Evolutionary conservation across 208 protist genomes (phyloP).

Genomic region (Wallacemonas sp.): DNA sequence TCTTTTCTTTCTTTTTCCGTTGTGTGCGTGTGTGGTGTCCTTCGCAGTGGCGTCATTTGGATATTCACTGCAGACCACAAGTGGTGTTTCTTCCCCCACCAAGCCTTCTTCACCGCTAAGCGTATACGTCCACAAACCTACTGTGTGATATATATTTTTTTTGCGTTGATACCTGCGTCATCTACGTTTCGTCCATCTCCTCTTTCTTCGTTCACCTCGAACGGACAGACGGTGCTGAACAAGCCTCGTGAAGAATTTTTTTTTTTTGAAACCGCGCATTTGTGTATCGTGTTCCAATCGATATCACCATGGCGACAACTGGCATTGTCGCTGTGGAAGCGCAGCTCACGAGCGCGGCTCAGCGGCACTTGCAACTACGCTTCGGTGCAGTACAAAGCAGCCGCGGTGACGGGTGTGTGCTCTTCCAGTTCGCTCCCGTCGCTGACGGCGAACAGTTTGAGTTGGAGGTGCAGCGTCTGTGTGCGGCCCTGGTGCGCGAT

Average conservation of each 20-base stretch:
- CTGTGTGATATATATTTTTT: no score
- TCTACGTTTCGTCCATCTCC: no score
- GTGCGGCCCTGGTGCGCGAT: slow-evolving; percentile 71
- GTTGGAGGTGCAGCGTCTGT: slow-evolving; percentile 76
- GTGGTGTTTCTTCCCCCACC: no score
- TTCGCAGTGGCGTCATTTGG: no score
- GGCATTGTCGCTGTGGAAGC: slow-evolving; percentile 75
- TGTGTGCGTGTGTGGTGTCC: not conserved
- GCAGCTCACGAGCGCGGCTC: slow-evolving; percentile 76
- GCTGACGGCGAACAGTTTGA: slow-evolving; percentile 33
- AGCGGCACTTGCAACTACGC: slow-evolving; percentile 79
- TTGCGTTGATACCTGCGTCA: no score
- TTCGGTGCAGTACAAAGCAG: slow-evolving; percentile 58
- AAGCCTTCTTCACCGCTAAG: no score
- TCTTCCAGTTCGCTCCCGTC: slow-evolving; percentile 64
- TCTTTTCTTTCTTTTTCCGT: not conserved
- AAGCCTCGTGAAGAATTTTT: no score
- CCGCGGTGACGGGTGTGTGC: slow-evolving; percentile 77
- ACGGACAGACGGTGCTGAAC: no score
- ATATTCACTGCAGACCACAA: no score
- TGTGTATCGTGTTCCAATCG: not conserved
- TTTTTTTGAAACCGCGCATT: no score
- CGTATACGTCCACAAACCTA: no score
- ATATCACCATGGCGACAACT: slow-evolving; percentile 9
- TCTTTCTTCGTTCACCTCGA: not conserved